These are phyloP conservation scores for Solanum pennellii DNA, from an alignment of 257 asterid species.

Conservation along the genomic window DNA sequence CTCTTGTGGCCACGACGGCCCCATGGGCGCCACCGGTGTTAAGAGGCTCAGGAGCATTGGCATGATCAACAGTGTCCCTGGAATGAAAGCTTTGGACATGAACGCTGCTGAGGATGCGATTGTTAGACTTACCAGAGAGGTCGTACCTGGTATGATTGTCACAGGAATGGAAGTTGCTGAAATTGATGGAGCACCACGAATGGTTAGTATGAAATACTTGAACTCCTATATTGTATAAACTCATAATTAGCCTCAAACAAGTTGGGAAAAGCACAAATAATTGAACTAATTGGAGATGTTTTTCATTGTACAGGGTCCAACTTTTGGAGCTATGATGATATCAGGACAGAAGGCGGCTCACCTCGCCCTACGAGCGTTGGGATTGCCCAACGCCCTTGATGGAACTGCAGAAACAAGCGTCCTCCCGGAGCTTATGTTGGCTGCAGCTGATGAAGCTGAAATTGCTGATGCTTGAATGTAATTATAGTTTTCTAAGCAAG, in stretches of 20 bases:
- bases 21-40: conserved; percentile 92
- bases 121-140: conserved; percentile 70
- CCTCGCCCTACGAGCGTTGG: conserved; percentile 17
- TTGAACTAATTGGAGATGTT: neutral
- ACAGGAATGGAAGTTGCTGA: conserved; percentile 98
- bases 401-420: conserved; percentile 4
- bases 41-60: conserved; percentile 84
- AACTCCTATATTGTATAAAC: neutral
- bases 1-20: conserved; percentile 95
- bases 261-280: neutral
- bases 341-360: conserved; percentile 42
- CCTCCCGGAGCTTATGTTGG: conserved; percentile 15
- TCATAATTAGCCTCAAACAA: neutral
- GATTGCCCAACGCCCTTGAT: conserved; percentile 20
- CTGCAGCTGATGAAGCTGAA: conserved; percentile 19
- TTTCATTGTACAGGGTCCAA: conserved; percentile 14
- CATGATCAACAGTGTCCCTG: conserved; percentile 78
- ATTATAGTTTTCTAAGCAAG: neutral
- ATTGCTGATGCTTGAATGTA: conserved; percentile 22
- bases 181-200: conserved; percentile 87
- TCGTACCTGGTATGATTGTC: conserved; percentile 92
- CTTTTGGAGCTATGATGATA: conserved; percentile 43
- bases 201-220: conserved; percentile 29
- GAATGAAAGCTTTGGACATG: conserved; percentile 96
- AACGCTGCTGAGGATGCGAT: conserved; percentile 90